A percentile compares a stretch with the other conserved stretches of the same genome.
These are phyloP conservation scores for Fusarium fujikuroi DNA, from an alignment of 2,329 filamentous ascomycete genomes.

Conservation along the genomic window DNA sequence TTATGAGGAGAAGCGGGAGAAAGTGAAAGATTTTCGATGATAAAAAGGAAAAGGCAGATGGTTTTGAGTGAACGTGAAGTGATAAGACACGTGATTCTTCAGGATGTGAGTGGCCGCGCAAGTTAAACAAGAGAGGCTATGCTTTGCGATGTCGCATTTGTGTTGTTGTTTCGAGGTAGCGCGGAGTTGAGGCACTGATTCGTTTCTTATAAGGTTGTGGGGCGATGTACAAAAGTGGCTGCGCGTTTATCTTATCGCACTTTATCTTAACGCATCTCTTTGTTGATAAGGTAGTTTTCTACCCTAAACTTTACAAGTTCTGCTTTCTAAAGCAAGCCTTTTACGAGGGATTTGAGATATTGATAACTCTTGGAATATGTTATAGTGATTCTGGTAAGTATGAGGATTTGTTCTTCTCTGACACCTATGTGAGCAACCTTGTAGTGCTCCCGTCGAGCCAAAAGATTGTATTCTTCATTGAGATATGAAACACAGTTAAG, in stretches of 20 bases:
- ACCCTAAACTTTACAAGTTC: not conserved
- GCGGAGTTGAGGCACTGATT: not conserved
- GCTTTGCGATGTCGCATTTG: not conserved
- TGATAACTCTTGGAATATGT: not conserved
- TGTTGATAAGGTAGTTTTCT: not conserved
- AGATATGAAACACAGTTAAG: rapidly evolving
- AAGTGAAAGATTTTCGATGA: not conserved
- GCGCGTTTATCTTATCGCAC: not conserved
- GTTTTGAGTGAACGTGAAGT: rapidly evolving
- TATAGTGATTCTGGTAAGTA: not conserved
- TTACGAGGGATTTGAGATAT: rapidly evolving
- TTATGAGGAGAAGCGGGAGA: not conserved
- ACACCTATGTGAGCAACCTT: not conserved
- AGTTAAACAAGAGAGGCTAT: no score
- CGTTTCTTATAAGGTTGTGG: not conserved
- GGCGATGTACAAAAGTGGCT: not conserved
- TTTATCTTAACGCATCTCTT: not conserved
- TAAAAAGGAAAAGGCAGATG: rapidly evolving
- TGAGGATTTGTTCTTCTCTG: rapidly evolving
- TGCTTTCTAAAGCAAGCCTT: not conserved
- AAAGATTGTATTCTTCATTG: rapidly evolving
- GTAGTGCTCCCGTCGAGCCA: rapidly evolving
- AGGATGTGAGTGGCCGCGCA: rapidly evolving
- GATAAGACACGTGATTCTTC: rapidly evolving
- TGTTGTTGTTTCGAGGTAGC: not conserved